Evolutionary conservation across 352 stramenopile species (phyloP).

Genomic region (Phytophthora niederhauseri): DNA sequence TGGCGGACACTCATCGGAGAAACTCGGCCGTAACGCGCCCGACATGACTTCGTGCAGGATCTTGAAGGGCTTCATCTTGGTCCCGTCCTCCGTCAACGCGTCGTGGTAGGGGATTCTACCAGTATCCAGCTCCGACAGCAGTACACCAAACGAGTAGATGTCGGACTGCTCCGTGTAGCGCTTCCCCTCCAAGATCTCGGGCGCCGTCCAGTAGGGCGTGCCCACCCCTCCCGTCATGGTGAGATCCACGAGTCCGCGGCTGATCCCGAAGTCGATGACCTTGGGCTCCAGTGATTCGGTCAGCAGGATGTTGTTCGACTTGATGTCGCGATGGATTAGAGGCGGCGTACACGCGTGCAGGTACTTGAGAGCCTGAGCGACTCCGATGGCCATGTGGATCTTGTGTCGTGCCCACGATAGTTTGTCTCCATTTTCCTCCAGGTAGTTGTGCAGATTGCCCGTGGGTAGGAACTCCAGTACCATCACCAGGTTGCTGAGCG

Average conservation of each 20-base stretch:
- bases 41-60: conserved; percentile 49
- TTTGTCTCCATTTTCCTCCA: conserved; percentile 24
- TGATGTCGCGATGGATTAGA: conserved; percentile 43
- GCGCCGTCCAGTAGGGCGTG: conserved; percentile 83
- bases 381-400: conserved; percentile 50
- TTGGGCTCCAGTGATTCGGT: conserved; percentile 66
- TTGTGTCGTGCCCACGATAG: conserved; percentile 46
- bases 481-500: conserved; percentile 36
- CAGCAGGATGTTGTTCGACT: conserved; percentile 72
- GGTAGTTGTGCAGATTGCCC: conserved; percentile 30
- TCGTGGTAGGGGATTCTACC: conserved; percentile 37
- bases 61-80: conserved; percentile 39
- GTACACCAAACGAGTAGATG: conserved; percentile 72
- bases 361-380: conserved; percentile 41
- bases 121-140: conserved; percentile 57
- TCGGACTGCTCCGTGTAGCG: conserved; percentile 61
- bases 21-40: conserved; percentile 47
- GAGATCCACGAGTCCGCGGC: conserved; percentile 23
- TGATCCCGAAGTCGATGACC: conserved; percentile 86
- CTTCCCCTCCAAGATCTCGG: conserved; percentile 65
- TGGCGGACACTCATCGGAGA: conserved; percentile 43
- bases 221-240: conserved; percentile 72
- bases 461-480: conserved; percentile 38
- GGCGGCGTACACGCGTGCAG: conserved; percentile 30
- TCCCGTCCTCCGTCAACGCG: conserved; percentile 13